phyloP scores from a whole-genome alignment of 2,329 filamentous ascomycete genomes.

The Myriosclerotinia scirpicola region DNA sequence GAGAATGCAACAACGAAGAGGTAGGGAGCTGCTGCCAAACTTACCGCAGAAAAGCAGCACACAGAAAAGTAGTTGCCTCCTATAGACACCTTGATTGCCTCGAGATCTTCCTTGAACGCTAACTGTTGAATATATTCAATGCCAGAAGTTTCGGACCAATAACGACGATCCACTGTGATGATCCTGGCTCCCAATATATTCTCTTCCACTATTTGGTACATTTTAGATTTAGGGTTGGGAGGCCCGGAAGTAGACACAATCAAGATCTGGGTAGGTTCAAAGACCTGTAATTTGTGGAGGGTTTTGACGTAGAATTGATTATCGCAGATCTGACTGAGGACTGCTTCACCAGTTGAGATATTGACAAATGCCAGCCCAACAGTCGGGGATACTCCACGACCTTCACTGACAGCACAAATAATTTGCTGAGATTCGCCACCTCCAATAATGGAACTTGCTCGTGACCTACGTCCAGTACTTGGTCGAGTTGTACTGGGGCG shows the following conservation, averaged over 20 bases:
- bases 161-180: slow-evolving; percentile 68
- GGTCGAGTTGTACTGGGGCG: slow-evolving; percentile 37
- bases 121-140: slow-evolving; percentile 75
- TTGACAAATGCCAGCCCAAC: slow-evolving; percentile 89
- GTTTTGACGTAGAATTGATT: slow-evolving; percentile 89
- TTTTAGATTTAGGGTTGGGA: slow-evolving; percentile 67
- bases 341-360: slow-evolving; percentile 76
- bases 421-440: slow-evolving; percentile 63
- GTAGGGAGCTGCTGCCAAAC: slow-evolving; percentile 37
- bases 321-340: slow-evolving; percentile 88
- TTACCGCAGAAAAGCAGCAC: slow-evolving; percentile 81
- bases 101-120: slow-evolving; percentile 77
- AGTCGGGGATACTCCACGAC: slow-evolving; percentile 79
- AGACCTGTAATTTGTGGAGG: slow-evolving; percentile 80
- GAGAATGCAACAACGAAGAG: not conserved
- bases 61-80: slow-evolving; percentile 84
- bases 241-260: slow-evolving; percentile 69
- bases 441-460: slow-evolving; percentile 41
- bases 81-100: slow-evolving; percentile 76
- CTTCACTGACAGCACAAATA: slow-evolving; percentile 86
- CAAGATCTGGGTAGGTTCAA: slow-evolving; percentile 76
- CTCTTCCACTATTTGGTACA: slow-evolving; percentile 72
- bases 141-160: slow-evolving; percentile 79
- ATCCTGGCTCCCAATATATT: slow-evolving; percentile 64
- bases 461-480: slow-evolving; percentile 37